These are phyloP conservation scores for Trichoderma gamsii DNA, from an alignment of 495 filamentous ascomycete species.

Conservation along the genomic window DNA sequence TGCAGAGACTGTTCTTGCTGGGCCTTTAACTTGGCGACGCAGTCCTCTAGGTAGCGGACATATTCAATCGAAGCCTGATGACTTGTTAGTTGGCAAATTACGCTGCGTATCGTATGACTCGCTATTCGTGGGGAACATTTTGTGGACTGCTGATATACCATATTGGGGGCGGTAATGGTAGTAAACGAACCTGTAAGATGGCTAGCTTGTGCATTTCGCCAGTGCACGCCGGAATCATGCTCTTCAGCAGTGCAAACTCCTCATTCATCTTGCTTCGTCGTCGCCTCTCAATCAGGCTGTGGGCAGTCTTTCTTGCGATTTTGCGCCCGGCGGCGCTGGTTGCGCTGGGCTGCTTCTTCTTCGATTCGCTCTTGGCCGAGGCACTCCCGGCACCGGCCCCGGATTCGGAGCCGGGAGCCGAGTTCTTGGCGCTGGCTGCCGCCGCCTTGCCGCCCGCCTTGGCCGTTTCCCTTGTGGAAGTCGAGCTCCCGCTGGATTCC, in stretches of 20 bases:
- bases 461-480: not conserved
- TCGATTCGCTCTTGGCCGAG: slow-evolving; percentile 31
- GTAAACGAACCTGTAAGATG: slow-evolving; percentile 72
- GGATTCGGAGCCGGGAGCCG: slow-evolving; percentile 17
- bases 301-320: slow-evolving; percentile 92
- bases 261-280: slow-evolving; percentile 98
- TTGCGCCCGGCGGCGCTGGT: slow-evolving; percentile 81
- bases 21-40: slow-evolving; percentile 73
- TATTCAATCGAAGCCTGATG: slow-evolving; percentile 90
- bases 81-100: not conserved
- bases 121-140: not conserved
- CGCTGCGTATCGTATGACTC: no score
- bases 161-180: not conserved
- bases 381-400: slow-evolving; percentile 19
- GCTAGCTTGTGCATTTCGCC: slow-evolving; percentile 98
- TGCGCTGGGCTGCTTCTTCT: slow-evolving; percentile 63
- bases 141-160: not conserved
- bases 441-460: not conserved
- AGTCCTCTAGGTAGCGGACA: slow-evolving; percentile 87
- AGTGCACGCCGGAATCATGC: slow-evolving; percentile 88
- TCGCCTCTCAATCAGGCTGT: slow-evolving; percentile 88
- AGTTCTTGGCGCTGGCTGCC: not conserved
- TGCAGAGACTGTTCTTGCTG: slow-evolving; percentile 35
- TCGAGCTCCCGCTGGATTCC: not conserved
- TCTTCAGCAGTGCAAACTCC: slow-evolving; percentile 88